phyloP scores from a whole-genome alignment of 2,329 filamentous ascomycete species.

The Ceratocystis colombiana region DNA sequence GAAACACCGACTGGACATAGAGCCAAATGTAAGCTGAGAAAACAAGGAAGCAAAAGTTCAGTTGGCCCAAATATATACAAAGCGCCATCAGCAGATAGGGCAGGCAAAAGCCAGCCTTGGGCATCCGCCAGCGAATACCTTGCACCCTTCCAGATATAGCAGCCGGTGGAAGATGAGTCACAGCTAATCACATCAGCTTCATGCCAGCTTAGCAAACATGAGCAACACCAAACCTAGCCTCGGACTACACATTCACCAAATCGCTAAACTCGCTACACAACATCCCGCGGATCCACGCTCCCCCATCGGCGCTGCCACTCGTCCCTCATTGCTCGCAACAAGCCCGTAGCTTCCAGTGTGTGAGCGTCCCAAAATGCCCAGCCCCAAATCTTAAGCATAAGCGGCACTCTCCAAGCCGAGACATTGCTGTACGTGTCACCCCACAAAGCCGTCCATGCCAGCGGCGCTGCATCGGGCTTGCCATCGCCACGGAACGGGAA shows the following conservation, averaged over 20 bases:
- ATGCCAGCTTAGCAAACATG: neutral
- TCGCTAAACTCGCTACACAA: neutral
- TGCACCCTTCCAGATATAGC: neutral
- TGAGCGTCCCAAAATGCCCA: slow-evolving; percentile 24
- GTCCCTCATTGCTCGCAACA: slow-evolving; percentile 13
- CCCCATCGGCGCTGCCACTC: slow-evolving; percentile 24
- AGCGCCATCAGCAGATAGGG: neutral
- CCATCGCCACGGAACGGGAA: slow-evolving; percentile 23
- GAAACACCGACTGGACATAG: neutral
- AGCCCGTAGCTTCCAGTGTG: slow-evolving; percentile 10
- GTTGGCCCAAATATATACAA: neutral
- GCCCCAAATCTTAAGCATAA: slow-evolving; percentile 24
- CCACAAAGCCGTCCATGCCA: slow-evolving; percentile 23
- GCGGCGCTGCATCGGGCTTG: slow-evolving; percentile 11
- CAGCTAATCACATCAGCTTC: no score
- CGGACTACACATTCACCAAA: neutral
- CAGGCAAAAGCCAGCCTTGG: neutral
- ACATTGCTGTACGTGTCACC: slow-evolving; percentile 23
- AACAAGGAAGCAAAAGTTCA: neutral
- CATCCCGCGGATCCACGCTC: slow-evolving; percentile 18
- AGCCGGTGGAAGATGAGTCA: neutral
- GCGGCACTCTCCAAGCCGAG: slow-evolving; percentile 20
- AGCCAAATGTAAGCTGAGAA: neutral
- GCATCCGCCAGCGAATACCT: neutral
- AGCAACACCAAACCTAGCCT: neutral